Base-by-base conservation (phyloP, 2,329 filamentous ascomycete species). In the Ophiostoma australiae region DNA sequence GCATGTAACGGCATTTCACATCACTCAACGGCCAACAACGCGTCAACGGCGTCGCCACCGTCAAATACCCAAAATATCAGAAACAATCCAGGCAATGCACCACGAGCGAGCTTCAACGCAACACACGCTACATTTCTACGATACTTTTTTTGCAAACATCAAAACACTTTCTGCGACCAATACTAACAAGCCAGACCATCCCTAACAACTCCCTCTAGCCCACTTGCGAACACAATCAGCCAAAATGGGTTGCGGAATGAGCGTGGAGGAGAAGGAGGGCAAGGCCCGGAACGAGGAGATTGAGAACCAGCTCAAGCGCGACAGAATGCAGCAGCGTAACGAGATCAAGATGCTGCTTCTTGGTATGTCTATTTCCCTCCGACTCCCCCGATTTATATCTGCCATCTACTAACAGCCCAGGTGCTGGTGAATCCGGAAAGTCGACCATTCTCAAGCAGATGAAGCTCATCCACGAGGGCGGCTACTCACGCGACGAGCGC, bases 271-370 rank as follows among this genome's bases (percentile, higher is more conserved):
- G 85, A 97, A 97, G 91, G 95, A 98, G 93, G 94, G 95, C 84
- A 98, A 97, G 92, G 92, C 93, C 86, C 91, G 95, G 78, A 98
- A 99, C 81, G 95, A 99, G 87, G 94, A 98, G 89, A 99, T 99
- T 80, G 95, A 99, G 84, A 98, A 97, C 82, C 94, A 98, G 86
- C 86, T 98, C 80, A 98, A 97, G 89, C 89, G 93, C 81, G 95
- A 99, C 80, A 96, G 97, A 84, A 92, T 98, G 92, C 91, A 97
- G 86, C 94, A 97, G 85, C 91, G 94, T 78, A 99, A 99, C 78
- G 95, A 99, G 84, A 99, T 99, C 86, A 99, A 99, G 89, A 98
- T 99, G 95, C 86, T 99, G 78, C 88, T 99, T 78, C 90, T 99
- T 78, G 95, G 95, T 97, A 88, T 80, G 90, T 85, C n/a, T 39